These are phyloP conservation scores for Trichoderma sp. DNA, from an alignment of 2,329 filamentous ascomycete genomes.

Conservation along the genomic window DNA sequence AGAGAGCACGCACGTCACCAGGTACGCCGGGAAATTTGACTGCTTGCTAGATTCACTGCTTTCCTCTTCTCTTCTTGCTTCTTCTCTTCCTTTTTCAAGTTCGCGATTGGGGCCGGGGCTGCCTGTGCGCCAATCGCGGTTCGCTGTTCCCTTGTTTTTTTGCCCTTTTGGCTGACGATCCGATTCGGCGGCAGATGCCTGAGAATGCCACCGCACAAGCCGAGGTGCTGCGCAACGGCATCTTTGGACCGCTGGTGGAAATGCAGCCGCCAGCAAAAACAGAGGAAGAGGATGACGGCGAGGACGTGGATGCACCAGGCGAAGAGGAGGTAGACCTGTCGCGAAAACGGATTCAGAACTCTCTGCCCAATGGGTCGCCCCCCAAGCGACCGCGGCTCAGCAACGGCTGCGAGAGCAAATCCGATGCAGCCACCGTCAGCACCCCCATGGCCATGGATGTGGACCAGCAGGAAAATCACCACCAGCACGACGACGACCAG, in stretches of 20 bases:
- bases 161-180: constrained; percentile 10
- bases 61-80: neutral
- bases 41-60: neutral
- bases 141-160: neutral
- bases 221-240: constrained; percentile 52
- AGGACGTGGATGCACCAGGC: constrained; percentile 39
- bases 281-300: constrained; percentile 40
- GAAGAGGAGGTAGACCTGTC: constrained; percentile 45
- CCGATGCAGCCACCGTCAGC: constrained; percentile 47
- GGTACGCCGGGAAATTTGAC: constrained; percentile 42
- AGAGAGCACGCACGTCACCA: constrained; percentile 54
- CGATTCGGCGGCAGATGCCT: constrained; percentile 48
- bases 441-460: constrained; percentile 25
- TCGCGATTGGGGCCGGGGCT: constrained; percentile 3
- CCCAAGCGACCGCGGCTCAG: constrained; percentile 61
- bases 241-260: constrained; percentile 60
- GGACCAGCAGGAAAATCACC: constrained; percentile 44
- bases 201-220: constrained; percentile 50
- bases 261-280: constrained; percentile 47
- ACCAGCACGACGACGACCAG: constrained; percentile 44
- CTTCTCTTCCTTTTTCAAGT: constrained; percentile 22
- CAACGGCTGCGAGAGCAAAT: constrained; percentile 62
- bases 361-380: constrained; percentile 56
- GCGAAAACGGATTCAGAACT: constrained; percentile 54
- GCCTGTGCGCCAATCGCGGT: constrained; percentile 22